Evolutionary conservation across 2,329 filamentous ascomycete genomes (phyloP), one percentile per base, ranked within the genome.

Genomic region (Paecilomyces dactylethromorphus): DNA sequence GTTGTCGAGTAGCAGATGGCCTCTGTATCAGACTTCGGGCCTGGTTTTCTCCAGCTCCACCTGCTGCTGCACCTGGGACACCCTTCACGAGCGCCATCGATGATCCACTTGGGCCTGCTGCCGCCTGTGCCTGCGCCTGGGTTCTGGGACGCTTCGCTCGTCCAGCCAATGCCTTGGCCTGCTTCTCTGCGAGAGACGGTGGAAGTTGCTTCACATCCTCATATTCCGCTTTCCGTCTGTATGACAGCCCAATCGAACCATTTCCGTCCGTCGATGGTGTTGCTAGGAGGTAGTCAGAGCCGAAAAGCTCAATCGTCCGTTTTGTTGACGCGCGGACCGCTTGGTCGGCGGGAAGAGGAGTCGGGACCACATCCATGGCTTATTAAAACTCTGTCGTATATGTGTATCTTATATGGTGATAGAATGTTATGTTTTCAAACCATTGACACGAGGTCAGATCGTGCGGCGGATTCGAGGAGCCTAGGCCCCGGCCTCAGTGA

Each of bases 151-250:
- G 84, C 73, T 87, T 90, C 64, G 85, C 81, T 63, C 86, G 81
- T 61, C 84, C 82, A 8, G 81, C 82, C n/a, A 84, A 76, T 39
- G 84, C 82, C 66, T 80, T 84, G 13, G 89, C 87, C 73, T 92
- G 88, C 71, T 92, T 94, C 22, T 90, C 87, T 35, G 90, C 90
- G 21, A 97, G 82, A 1, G 85, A 85, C 22, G 88, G 84, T 5
- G 92, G 92, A 2, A 97, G 82, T 62, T 89, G 87, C 70, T 86
- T 85, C 22, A 94, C 87, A 68, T 87, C 80, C 66, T 87, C 84
- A 74, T 96, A 97, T 78, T 97, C 92, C 58, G 69, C 70, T 70
- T 76, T 78, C 59, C 76, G 68, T 63, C 77, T 71, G 66, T 79
- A 79, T 49, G 76, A 78, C 24, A 76, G 66, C 32, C 74, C 73